Percentiles rank a stretch among this genome's conserved stretches.
These are phyloP conservation scores for Oryza longistaminata DNA, from an alignment of 176 grass and related monocot species.

Conservation along the genomic window DNA sequence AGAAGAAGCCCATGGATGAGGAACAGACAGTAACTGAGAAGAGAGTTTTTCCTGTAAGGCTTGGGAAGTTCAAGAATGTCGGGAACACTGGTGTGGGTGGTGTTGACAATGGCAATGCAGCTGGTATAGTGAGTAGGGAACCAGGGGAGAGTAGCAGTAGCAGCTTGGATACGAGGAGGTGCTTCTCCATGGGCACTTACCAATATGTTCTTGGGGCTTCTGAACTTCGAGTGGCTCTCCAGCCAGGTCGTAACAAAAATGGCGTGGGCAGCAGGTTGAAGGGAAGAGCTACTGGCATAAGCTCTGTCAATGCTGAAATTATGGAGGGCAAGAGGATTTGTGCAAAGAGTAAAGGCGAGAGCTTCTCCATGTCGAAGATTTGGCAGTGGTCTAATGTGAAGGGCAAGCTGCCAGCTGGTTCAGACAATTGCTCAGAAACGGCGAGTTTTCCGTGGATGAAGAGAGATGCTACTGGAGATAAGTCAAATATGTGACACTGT, in stretches of 20 bases:
- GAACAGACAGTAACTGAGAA: conserved; percentile 53
- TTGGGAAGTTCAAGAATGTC: conserved; percentile 82
- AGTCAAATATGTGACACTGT: conserved; percentile 42
- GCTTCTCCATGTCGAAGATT: conserved; percentile 89
- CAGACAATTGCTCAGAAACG: conserved; percentile 47
- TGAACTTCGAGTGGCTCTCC: conserved; percentile 69
- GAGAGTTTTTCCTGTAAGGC: conserved; percentile 76
- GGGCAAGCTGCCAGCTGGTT: conserved; percentile 59
- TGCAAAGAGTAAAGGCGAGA: conserved; percentile 67
- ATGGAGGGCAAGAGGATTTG: conserved; percentile 73
- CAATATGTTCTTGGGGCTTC: conserved; percentile 79
- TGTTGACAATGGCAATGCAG: conserved; percentile 8
- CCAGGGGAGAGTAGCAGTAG: conserved; percentile 82
- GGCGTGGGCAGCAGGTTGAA: conserved; percentile 20
- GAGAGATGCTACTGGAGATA: conserved; percentile 40
- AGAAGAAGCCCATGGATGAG: conserved; percentile 31
- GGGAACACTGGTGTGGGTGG: conserved; percentile 43
- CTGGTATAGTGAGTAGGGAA: conserved; percentile 52
- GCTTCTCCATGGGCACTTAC: conserved; percentile 88
- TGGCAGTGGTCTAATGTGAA: conserved; percentile 85
- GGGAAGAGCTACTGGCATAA: conserved; percentile 41
- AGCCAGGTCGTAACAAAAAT: conserved; percentile 32
- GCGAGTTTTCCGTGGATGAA: conserved; percentile 67
- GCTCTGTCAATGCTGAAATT: conserved; percentile 48
- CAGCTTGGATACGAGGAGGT: conserved; percentile 91